phyloP scores from a whole-genome alignment of 768 basidiomycete genomes.

The Naganishia randhawae region DNA sequence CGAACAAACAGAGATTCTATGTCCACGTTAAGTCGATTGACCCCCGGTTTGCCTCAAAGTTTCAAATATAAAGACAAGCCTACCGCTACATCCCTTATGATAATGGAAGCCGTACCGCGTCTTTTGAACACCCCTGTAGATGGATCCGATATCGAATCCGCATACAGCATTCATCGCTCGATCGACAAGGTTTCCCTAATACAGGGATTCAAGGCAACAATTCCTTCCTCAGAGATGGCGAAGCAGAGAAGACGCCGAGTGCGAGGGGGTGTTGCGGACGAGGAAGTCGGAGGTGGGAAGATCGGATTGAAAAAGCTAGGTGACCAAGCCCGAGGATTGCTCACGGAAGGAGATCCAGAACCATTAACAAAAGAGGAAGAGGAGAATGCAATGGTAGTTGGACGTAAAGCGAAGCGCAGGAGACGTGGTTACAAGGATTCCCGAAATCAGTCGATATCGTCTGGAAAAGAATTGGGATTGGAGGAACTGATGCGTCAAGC shows the following conservation, averaged over 20 bases:
- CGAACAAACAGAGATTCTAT: background rate
- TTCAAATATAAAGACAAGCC: constrained; percentile 23
- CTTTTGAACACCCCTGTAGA: constrained; percentile 29
- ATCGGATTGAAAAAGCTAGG: constrained; percentile 77
- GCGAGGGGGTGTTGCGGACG: constrained; percentile 54
- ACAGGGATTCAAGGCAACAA: constrained; percentile 89
- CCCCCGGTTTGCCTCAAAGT: constrained; percentile 15
- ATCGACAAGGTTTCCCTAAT: constrained; percentile 55
- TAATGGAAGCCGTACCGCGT: constrained; percentile 45
- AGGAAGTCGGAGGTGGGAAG: constrained; percentile 60
- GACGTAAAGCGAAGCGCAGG: constrained; percentile 59
- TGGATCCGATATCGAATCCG: background rate
- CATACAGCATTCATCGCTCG: constrained; percentile 26
- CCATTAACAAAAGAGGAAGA: constrained; percentile 12
- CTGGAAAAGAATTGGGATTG: constrained; percentile 58
- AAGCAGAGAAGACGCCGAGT: constrained; percentile 72
- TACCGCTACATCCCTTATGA: constrained; percentile 48
- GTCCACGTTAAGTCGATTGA: constrained; percentile 7
- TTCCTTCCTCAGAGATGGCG: constrained; percentile 79
- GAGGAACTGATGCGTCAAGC: constrained; percentile 81
- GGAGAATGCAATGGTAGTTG: constrained; percentile 54
- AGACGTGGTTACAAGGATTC: constrained; percentile 40
- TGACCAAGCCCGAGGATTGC: constrained; percentile 69
- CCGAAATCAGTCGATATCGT: constrained; percentile 56
- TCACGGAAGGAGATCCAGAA: constrained; percentile 56